Evolutionary conservation across 441 rosid species (phyloP).

Genomic region (Erysimum pusillum): DNA sequence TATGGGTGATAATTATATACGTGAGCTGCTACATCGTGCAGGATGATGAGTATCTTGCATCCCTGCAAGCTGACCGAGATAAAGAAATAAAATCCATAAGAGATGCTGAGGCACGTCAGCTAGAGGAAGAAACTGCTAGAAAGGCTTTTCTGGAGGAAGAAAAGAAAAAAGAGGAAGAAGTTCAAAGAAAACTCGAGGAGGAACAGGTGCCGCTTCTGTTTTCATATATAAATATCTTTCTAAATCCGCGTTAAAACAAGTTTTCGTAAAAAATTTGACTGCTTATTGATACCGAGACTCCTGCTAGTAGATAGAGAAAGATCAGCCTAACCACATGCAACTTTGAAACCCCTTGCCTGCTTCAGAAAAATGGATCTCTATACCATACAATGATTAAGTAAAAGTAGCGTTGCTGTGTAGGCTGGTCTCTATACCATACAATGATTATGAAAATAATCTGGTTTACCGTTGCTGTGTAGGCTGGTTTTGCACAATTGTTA

Average conservation of each 20-base stretch:
- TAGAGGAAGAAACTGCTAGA: conserved; percentile 80
- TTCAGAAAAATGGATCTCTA: background rate
- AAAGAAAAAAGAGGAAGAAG: conserved; percentile 76
- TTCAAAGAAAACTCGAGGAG: conserved; percentile 78
- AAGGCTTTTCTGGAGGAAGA: conserved; percentile 83
- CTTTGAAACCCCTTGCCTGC: background rate
- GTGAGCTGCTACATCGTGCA: conserved; percentile 47
- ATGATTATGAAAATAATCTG: background rate
- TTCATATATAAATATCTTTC: background rate
- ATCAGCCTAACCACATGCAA: conserved; percentile 8
- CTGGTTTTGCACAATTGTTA: background rate
- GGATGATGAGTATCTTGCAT: conserved; percentile 96
- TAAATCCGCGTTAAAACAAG: background rate
- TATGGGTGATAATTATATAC: conserved; percentile 6
- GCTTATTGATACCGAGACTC: background rate
- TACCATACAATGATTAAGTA: background rate
- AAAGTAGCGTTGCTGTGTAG: background rate
- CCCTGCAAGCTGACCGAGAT: conserved; percentile 96
- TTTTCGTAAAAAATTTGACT: background rate
- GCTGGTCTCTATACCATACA: background rate
- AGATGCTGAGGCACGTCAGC: conserved; percentile 85
- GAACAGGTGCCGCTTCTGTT: conserved; percentile 68
- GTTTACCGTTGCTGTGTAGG: conserved; percentile 1
- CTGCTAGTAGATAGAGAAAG: conserved; percentile 5
- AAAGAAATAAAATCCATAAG: conserved; percentile 81